phyloP scores from a whole-genome alignment of 73 alveolate species.

The Stentor coeruleus region DNA sequence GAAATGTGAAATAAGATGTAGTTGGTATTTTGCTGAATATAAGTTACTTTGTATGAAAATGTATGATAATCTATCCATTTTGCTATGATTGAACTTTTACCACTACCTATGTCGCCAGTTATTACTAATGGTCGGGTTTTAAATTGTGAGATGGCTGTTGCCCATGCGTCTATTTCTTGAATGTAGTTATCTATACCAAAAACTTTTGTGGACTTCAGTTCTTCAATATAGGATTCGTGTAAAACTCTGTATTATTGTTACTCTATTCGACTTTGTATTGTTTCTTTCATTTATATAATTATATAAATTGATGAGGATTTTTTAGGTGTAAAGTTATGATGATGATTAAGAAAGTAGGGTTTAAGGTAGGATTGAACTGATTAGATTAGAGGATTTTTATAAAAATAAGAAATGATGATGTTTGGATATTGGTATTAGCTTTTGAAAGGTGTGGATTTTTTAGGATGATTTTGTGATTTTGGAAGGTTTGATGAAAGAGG shows the following conservation, averaged over 20 bases:
- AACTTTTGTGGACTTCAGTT: not conserved
- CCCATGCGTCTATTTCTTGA: constrained; percentile 26
- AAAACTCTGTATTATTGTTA: not conserved
- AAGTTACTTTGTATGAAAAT: constrained; percentile 12
- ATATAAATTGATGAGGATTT: no score
- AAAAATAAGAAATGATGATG: no score
- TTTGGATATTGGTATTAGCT: no score
- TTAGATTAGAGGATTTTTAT: no score
- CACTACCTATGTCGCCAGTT: constrained; percentile 50
- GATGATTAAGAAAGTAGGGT: no score
- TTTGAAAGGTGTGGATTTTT: no score
- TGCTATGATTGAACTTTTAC: constrained; percentile 32
- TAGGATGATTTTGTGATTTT: no score
- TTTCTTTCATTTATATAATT: constrained; percentile 5
- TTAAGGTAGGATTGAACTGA: no score
- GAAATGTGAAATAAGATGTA: constrained; percentile 37
- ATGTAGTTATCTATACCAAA: not conserved
- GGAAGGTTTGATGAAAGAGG: no score
- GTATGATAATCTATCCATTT: constrained; percentile 34
- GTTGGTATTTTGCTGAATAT: constrained; percentile 7
- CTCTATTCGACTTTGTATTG: not conserved
- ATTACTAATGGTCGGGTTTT: constrained; percentile 35
- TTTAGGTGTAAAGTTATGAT: no score
- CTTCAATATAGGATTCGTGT: not conserved
- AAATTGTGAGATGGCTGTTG: not conserved